phyloP scores from a whole-genome alignment of 345 rosid genomes.

The Rhizophora mangle region DNA sequence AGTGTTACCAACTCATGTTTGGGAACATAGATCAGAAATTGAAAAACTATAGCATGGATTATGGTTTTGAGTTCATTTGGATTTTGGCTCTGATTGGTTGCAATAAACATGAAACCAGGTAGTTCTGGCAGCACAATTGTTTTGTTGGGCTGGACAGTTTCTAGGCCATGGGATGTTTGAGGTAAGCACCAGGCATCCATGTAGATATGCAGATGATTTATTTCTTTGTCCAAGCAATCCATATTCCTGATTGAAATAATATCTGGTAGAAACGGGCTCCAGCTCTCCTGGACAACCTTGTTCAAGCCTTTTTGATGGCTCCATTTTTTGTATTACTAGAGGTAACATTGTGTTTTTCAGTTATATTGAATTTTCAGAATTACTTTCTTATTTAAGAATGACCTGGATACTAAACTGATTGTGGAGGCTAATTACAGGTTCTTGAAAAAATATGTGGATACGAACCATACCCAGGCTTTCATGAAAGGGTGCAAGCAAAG shows the following conservation, averaged over 20 bases:
- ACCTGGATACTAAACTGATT: not conserved
- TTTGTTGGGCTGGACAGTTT: constrained; percentile 81
- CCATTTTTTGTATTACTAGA: constrained; percentile 92
- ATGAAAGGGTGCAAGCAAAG: constrained; percentile 1
- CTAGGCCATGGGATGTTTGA: constrained; percentile 88
- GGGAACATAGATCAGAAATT: no score
- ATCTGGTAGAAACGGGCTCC: constrained; percentile 73
- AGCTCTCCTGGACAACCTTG: constrained; percentile 72
- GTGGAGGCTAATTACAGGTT: not conserved
- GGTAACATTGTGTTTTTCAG: constrained; percentile 34
- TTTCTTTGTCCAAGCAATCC: not conserved
- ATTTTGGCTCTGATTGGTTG: constrained; percentile 1
- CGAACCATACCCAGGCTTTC: constrained; percentile 1
- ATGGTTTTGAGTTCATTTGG: not conserved
- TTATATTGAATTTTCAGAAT: not conserved
- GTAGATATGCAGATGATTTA: not conserved
- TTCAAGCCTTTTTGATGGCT: constrained; percentile 77
- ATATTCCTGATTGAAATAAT: not conserved
- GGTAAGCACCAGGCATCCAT: constrained; percentile 33
- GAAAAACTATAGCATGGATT: not conserved
- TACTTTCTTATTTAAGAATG: not conserved
- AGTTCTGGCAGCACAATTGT: constrained; percentile 60
- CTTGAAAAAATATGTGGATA: not conserved
- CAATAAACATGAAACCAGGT: constrained; percentile 38
- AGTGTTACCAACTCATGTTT: no score